Evolutionary conservation across 139 green algal species (phyloP).

Genomic region (Chlorella sp.): DNA sequence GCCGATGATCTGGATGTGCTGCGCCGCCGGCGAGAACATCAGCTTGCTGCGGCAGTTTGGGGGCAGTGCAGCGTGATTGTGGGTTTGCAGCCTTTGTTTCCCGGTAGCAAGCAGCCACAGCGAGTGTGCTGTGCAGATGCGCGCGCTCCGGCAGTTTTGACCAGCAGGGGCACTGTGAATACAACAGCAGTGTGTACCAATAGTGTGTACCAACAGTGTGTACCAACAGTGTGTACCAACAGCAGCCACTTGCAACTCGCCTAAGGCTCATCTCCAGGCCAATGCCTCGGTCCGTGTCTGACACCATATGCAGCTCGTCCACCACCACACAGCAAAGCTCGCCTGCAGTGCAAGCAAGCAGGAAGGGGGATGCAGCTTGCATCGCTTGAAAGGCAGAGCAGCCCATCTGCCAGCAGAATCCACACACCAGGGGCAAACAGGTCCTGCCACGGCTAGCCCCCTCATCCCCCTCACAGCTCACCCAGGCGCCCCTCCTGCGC

Average conservation of each 20-base stretch:
- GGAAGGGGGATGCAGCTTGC: neutral
- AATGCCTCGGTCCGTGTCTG: conserved; percentile 55
- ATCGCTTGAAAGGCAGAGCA: neutral
- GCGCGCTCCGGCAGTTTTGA: too few relatives aligned
- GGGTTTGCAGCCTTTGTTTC: too few relatives aligned
- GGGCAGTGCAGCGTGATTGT: too few relatives aligned
- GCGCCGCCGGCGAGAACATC: conserved; percentile 32
- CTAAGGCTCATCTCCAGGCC: conserved; percentile 67
- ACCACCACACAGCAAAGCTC: conserved; percentile 74
- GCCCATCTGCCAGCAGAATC: neutral
- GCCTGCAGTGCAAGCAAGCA: conserved; percentile 10
- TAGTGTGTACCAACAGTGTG: too few relatives aligned
- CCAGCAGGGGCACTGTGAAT: too few relatives aligned
- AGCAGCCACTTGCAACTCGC: too few relatives aligned
- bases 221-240: too few relatives aligned
- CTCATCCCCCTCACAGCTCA: neutral
- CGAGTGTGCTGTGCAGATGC: too few relatives aligned
- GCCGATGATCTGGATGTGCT: conserved; percentile 64
- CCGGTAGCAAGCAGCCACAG: too few relatives aligned
- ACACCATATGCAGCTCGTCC: conserved; percentile 77
- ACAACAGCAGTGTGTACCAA: too few relatives aligned
- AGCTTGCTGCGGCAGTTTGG: conserved; percentile 53
- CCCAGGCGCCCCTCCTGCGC: conserved; percentile 41
- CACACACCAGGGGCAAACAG: neutral
- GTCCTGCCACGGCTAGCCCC: neutral